A percentile compares a stretch with the other conserved stretches of the same genome.
Conservation (phyloP, 257 asterid genomes). For the Nicotiana otophora region DNA sequence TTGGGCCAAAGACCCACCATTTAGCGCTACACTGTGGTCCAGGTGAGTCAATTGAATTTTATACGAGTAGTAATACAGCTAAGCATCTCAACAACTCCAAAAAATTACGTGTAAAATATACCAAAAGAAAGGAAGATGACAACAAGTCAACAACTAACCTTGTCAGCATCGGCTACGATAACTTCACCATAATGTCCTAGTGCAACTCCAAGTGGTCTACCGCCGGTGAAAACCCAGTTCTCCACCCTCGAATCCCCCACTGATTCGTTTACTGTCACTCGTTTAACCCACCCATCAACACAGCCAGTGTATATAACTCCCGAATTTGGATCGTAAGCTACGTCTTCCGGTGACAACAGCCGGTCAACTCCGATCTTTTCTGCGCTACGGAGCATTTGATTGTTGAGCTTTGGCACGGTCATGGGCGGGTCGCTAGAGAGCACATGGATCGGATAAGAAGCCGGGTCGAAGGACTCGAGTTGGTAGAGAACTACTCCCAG, state of each 20-base stretch:
- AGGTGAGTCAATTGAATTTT: too few relatives aligned
- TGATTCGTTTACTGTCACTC: slow-evolving; percentile 39
- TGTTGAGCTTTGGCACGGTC: slow-evolving; percentile 33
- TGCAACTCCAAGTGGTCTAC: slow-evolving; percentile 75
- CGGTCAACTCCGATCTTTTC: slow-evolving; percentile 64
- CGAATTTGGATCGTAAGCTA: slow-evolving; percentile 49
- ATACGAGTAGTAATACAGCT: too few relatives aligned
- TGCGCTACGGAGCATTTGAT: slow-evolving; percentile 42
- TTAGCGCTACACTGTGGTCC: too few relatives aligned
- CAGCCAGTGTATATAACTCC: slow-evolving; percentile 69
- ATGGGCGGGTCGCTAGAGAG: slow-evolving; percentile 19
- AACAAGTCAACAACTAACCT: slow-evolving; percentile 25
- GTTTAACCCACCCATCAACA: slow-evolving; percentile 71
- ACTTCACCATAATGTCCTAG: slow-evolving; percentile 61
- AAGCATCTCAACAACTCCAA: too few relatives aligned
- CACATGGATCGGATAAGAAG: slow-evolving; percentile 37
- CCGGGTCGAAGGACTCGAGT: slow-evolving; percentile 66
- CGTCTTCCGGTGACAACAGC: slow-evolving; percentile 63
- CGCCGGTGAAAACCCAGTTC: slow-evolving; percentile 85
- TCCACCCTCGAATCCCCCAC: slow-evolving; percentile 50
- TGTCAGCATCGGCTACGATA: slow-evolving; percentile 64
- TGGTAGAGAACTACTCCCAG: slow-evolving; percentile 46
- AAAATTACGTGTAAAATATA: not conserved
- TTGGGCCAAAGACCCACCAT: too few relatives aligned
- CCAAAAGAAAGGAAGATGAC: not conserved